These are phyloP conservation scores for Lophiotrema nucula DNA, from an alignment of 495 filamentous ascomycete species.

Conservation along the genomic window DNA sequence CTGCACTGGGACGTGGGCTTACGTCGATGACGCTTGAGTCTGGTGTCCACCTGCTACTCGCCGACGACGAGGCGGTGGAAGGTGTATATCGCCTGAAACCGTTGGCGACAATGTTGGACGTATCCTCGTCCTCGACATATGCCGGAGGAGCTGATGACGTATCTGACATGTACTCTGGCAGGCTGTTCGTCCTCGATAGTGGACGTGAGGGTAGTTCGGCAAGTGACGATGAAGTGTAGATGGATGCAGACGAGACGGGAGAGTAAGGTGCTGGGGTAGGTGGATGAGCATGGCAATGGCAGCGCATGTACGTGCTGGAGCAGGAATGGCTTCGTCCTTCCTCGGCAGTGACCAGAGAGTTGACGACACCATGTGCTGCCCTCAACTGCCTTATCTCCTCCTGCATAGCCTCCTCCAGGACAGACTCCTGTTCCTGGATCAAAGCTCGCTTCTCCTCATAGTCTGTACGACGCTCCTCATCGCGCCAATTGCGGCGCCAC, in stretches of 20 bases:
- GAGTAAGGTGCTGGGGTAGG: slow-evolving; percentile 2
- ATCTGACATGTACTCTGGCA: slow-evolving; percentile 34
- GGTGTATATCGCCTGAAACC: slow-evolving; percentile 36
- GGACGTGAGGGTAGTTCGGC: slow-evolving; percentile 26
- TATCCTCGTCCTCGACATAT: slow-evolving; percentile 30
- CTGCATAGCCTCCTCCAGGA: slow-evolving; percentile 46
- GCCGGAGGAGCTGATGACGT: slow-evolving; percentile 16
- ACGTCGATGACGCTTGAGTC: slow-evolving; percentile 39
- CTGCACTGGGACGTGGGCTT: slow-evolving; percentile 37
- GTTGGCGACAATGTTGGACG: slow-evolving; percentile 31
- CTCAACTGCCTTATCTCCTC: slow-evolving; percentile 43
- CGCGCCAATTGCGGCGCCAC: slow-evolving; percentile 31
- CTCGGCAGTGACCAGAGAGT: slow-evolving; percentile 33
- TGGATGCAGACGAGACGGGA: slow-evolving; percentile 16
- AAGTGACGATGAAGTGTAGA: slow-evolving; percentile 14
- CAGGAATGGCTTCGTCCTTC: slow-evolving; percentile 27
- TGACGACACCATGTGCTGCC: slow-evolving; percentile 39
- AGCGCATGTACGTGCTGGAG: background rate
- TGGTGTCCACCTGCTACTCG: slow-evolving; percentile 31
- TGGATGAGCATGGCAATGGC: slow-evolving; percentile 11
- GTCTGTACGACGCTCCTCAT: slow-evolving; percentile 34
- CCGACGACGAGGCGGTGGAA: slow-evolving; percentile 11
- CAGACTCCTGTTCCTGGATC: slow-evolving; percentile 41
- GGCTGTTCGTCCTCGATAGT: slow-evolving; percentile 33
- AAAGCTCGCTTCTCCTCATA: slow-evolving; percentile 46